Conservation (phyloP, 1,284 basidiomycete genomes). For the Sanghuangporus baumii region DNA sequence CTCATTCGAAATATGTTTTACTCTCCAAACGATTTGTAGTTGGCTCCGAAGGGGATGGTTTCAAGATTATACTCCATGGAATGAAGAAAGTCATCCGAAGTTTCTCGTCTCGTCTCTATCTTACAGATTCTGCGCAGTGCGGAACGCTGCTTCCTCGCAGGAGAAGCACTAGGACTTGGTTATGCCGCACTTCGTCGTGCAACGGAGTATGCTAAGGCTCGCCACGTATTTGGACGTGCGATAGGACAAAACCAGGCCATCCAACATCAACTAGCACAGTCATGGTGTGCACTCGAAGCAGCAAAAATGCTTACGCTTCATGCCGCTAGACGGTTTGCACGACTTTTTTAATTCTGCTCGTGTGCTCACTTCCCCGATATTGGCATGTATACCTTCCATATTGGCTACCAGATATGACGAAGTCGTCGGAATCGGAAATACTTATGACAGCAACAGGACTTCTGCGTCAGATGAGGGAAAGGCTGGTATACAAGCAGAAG, state of each 20-base stretch:
- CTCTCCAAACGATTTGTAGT: slow-evolving; percentile 12
- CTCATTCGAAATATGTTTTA: not conserved
- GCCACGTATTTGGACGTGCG: slow-evolving; percentile 26
- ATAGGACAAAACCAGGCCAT: slow-evolving; percentile 29
- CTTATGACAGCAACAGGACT: not conserved
- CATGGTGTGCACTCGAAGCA: slow-evolving; percentile 28
- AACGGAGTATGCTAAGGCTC: slow-evolving; percentile 23
- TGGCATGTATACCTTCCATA: not conserved
- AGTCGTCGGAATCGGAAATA: slow-evolving; percentile 1
- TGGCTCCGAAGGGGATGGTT: slow-evolving; percentile 33
- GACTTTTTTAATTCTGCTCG: not conserved
- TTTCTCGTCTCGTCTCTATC: not conserved
- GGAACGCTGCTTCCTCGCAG: slow-evolving; percentile 34
- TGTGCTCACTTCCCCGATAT: not conserved
- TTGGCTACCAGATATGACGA: slow-evolving; percentile 10
- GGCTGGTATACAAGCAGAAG: slow-evolving; percentile 12
- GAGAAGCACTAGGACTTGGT: slow-evolving; percentile 32
- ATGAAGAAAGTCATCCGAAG: slow-evolving; percentile 18
- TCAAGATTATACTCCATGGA: slow-evolving; percentile 29
- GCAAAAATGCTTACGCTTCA: slow-evolving; percentile 25
- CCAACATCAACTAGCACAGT: slow-evolving; percentile 27
- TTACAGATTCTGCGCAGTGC: slow-evolving; percentile 28
- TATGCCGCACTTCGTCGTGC: slow-evolving; percentile 21
- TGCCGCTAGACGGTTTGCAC: slow-evolving; percentile 23
- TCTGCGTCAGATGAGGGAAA: not conserved